Base-by-base conservation (phyloP, 2,329 filamentous ascomycete species). In the Aspergillus terreus region DNA sequence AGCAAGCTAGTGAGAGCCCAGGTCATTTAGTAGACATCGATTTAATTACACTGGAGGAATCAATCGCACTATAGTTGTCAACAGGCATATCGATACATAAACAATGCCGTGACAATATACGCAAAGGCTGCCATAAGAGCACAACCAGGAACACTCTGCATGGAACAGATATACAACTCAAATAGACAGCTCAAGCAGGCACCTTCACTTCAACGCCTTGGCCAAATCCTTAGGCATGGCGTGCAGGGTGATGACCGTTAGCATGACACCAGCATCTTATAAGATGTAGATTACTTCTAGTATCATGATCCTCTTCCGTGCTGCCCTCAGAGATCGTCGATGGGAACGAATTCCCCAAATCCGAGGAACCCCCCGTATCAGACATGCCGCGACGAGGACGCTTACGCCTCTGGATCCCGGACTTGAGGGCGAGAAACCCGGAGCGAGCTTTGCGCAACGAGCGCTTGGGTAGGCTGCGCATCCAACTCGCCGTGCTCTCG, bases 401-500 rank as follows among this genome's bases (percentile, higher is more conserved):
- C 35, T 19, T 21, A 19, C 21, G 65, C n/a, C 57, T 58, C 11
- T 57, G 53, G 12, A 71, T 43, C 6, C 65, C 64, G 21, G 60
- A 58, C 10, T 62, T 60, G 4, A 72, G 51, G 3, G 65, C 64
- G 12, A 61, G 46, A 9, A 71, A 42, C 1, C 64, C 64, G n/a
- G 65, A 68, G 15, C 65, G 60, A 25, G 65, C 65, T 43, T 60
- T 69, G 25, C 63, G 63, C 3, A 70, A 49, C 15, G 70, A 68
- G 25, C 64, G 62, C 47, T 52, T 54, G 4, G 64, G 57, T 4
- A 69, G 40, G 19, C 54, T 59, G 12, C 65, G 63, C 33, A 64
- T 57, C 65, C 62, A 64, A 21, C 55, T 56, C 1, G 55, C 46
- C 32, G 61, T 62, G 9, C 52, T 61, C 6, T 55, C 51, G 3